Evolutionary conservation across 345 rosid genomes (phyloP).

Genomic region (Eucalyptus melliodora): DNA sequence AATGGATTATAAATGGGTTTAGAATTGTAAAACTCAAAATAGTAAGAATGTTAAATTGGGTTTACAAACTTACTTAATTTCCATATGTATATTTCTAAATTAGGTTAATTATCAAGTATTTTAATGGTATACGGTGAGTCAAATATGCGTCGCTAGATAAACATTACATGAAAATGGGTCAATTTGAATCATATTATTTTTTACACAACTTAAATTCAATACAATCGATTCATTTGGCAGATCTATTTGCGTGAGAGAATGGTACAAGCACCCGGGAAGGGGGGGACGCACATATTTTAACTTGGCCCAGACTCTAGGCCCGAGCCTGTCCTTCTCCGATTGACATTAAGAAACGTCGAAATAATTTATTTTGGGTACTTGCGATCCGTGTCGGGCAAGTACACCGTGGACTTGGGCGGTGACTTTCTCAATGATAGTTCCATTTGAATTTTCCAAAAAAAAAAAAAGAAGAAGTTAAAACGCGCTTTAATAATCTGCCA

Average conservation of each 20-base stretch:
- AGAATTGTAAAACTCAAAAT: too few relatives aligned
- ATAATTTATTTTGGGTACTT: background rate
- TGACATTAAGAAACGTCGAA: background rate
- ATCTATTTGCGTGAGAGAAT: background rate
- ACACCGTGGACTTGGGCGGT: background rate
- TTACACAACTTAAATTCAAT: accelerated
- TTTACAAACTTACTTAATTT: background rate
- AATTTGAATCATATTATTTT: background rate
- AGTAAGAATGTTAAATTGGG: too few relatives aligned
- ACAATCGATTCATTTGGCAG: background rate
- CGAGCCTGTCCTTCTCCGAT: background rate
- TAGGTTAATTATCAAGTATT: too few relatives aligned
- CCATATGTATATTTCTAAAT: accelerated
- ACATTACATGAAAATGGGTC: accelerated
- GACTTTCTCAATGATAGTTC: background rate
- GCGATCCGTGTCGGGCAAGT: background rate
- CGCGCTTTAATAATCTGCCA: background rate
- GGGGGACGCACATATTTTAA: background rate
- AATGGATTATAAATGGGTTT: too few relatives aligned
- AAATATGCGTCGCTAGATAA: accelerated
- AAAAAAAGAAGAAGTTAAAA: accelerated
- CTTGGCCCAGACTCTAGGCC: background rate
- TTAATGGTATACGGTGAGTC: too few relatives aligned
- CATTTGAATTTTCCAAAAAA: background rate
- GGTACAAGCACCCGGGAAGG: background rate